These are phyloP conservation scores for Cichorium intybus DNA, from an alignment of 140 eudicot genomes.

Conservation along the genomic window DNA sequence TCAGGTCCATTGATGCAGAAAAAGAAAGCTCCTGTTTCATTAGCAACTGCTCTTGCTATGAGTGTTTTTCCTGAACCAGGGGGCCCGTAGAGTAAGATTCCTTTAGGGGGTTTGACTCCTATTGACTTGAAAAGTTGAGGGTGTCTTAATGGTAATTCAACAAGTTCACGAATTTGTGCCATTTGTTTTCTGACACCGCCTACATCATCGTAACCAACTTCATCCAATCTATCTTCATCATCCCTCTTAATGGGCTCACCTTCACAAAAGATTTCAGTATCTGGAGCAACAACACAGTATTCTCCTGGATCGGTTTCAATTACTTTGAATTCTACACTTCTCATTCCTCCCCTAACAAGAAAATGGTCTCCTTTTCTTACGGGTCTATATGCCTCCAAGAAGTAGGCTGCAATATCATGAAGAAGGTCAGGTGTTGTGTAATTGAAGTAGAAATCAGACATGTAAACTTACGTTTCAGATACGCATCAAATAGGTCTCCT, in stretches of 20 bases:
- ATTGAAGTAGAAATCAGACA: too few relatives aligned
- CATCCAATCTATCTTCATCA: conserved; percentile 45
- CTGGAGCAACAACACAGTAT: conserved; percentile 49
- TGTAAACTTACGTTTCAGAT: conserved; percentile 38
- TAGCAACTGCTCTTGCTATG: conserved; percentile 42
- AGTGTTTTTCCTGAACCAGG: conserved; percentile 51
- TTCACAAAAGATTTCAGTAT: conserved; percentile 46
- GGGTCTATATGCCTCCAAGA: conserved; percentile 43
- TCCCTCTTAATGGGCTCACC: conserved; percentile 51
- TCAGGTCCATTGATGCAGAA: conserved; percentile 45
- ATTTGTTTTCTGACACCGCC: conserved; percentile 52
- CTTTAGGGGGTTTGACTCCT: conserved; percentile 51
- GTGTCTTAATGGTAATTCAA: conserved; percentile 43
- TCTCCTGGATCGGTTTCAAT: conserved; percentile 47
- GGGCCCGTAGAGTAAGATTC: conserved; percentile 47
- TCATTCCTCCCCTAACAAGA: conserved; percentile 50
- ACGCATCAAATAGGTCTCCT: conserved; percentile 39
- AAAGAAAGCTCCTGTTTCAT: conserved; percentile 47
- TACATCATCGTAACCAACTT: conserved; percentile 50
- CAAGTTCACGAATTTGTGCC: conserved; percentile 49
- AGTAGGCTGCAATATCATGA: conserved; percentile 43
- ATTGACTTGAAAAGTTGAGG: conserved; percentile 48
- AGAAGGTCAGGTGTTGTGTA: neutral
- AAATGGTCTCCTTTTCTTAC: conserved; percentile 48
- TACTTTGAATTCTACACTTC: conserved; percentile 47